Evolutionary conservation across 768 basidiomycete species (phyloP).

Genomic region (Postia placenta): DNA sequence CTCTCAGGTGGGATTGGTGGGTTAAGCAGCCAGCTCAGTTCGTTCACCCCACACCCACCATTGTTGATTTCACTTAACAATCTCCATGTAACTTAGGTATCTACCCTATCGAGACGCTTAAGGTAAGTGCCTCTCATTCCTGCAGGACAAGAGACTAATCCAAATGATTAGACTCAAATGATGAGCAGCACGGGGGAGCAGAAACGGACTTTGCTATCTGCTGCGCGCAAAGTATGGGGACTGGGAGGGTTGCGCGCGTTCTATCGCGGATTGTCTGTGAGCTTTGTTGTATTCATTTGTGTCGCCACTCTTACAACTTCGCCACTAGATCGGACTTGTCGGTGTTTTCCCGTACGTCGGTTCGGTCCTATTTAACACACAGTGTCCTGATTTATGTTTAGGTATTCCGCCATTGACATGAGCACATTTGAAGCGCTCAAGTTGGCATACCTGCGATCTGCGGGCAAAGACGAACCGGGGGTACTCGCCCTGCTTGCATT

Average conservation of each 20-base stretch:
- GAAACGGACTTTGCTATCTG: constrained; percentile 51
- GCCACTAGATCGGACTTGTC: constrained; percentile 78
- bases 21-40: constrained; percentile 86
- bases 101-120: constrained; percentile 94
- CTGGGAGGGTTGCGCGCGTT: constrained; percentile 78
- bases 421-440: constrained; percentile 96
- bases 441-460: constrained; percentile 80
- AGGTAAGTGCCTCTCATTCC: constrained; percentile 39
- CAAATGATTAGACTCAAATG: constrained; percentile 70
- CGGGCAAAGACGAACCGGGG: constrained; percentile 84
- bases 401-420: constrained; percentile 95
- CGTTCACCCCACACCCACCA: constrained; percentile 24
- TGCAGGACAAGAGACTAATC: background rate
- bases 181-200: constrained; percentile 77
- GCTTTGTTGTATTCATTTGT: constrained; percentile 25
- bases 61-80: constrained; percentile 9
- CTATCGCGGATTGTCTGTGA: constrained; percentile 85
- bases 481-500: constrained; percentile 84
- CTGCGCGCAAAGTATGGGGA: constrained; percentile 69
- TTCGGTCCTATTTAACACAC: background rate
- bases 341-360: constrained; percentile 88
- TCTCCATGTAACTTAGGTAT: constrained; percentile 51
- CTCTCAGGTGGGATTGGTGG: constrained; percentile 94
- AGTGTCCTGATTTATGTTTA: too few species aligned
- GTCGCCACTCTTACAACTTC: constrained; percentile 8